These are phyloP conservation scores for Galerina marginata DNA, from an alignment of 768 basidiomycete species.

Conservation along the genomic window DNA sequence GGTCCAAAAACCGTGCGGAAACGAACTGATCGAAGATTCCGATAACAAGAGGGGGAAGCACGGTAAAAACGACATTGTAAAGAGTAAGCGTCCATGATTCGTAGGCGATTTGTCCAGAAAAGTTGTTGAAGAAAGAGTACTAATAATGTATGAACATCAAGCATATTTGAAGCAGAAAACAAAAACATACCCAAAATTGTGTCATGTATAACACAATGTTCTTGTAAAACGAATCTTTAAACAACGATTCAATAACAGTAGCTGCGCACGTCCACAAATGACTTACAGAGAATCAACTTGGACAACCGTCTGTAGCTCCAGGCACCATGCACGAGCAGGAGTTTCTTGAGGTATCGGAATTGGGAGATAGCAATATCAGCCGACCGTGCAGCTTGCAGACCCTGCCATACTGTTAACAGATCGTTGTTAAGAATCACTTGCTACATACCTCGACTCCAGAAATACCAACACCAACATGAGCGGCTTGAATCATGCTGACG, in stretches of 20 bases:
- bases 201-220: constrained; percentile 99
- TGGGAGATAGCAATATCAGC: constrained; percentile 98
- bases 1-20: constrained; percentile 92
- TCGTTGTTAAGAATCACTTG: not conserved
- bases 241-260: not conserved
- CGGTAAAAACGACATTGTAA: constrained; percentile 96
- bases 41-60: constrained; percentile 95
- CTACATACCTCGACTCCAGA: constrained; percentile 88
- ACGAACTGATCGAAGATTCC: constrained; percentile 99
- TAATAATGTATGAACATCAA: constrained; percentile 34
- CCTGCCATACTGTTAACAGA: constrained; percentile 47
- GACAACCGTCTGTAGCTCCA: constrained; percentile 98
- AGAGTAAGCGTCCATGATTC: constrained; percentile 99
- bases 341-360: constrained; percentile 93
- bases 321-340: constrained; percentile 94
- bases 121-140: constrained; percentile 99
- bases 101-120: constrained; percentile 97
- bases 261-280: not conserved
- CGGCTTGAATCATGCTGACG: constrained; percentile 99
- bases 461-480: constrained; percentile 96
- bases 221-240: constrained; percentile 95
- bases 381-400: constrained; percentile 96
- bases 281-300: constrained; percentile 93
- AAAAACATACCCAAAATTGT: constrained; percentile 85
- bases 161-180: not conserved